A percentile compares a stretch with the other conserved stretches of the same genome.
These are phyloP conservation scores for Fusarium tjaetaba DNA, from an alignment of 2,329 filamentous ascomycete species.

Conservation along the genomic window DNA sequence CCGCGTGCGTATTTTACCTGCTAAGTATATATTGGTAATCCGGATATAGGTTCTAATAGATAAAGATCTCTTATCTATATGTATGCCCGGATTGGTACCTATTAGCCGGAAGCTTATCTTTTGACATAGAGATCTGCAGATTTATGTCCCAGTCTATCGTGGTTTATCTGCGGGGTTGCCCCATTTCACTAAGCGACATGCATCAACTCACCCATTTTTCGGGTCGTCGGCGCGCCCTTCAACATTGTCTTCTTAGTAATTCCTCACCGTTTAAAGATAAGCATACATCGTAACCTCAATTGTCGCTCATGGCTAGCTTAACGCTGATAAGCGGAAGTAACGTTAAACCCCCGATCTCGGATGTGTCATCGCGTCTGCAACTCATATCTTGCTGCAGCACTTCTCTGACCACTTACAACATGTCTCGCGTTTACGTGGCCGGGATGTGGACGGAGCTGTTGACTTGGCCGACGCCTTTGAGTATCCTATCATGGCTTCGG, in stretches of 20 bases:
- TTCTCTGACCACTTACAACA: background rate
- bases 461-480: background rate
- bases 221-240: background rate
- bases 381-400: background rate
- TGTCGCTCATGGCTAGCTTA: accelerated
- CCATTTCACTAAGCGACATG: background rate
- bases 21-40: background rate
- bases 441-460: accelerated
- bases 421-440: accelerated
- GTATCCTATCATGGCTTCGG: background rate
- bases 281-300: background rate
- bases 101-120: background rate
- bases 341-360: background rate
- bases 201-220: background rate
- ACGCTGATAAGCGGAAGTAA: background rate
- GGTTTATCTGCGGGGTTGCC: background rate
- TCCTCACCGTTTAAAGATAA: background rate
- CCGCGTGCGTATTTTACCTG: too few species aligned
- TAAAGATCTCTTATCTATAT: background rate
- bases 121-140: background rate
- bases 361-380: background rate
- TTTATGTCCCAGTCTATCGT: background rate
- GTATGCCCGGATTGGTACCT: background rate
- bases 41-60: background rate
- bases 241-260: background rate